phyloP scores from a whole-genome alignment of 2,329 filamentous ascomycete genomes.

The Raffaelea ambrosiae region DNA sequence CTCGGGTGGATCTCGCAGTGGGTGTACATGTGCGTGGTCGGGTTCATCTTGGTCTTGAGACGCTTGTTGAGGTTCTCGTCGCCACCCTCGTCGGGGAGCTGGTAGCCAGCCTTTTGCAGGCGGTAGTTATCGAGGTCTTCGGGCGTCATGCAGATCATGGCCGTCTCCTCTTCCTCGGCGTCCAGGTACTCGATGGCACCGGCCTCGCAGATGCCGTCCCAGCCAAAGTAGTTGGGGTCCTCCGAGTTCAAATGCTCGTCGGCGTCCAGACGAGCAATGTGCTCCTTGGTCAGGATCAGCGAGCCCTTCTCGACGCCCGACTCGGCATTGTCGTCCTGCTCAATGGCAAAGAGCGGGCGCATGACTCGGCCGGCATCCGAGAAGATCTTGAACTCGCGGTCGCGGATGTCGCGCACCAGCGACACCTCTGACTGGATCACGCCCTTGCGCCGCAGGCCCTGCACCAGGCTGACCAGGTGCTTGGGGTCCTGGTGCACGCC shows the following conservation, averaged over 20 bases:
- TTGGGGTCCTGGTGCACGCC: conserved; percentile 87
- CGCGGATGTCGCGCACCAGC: conserved; percentile 89
- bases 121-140: conserved; percentile 81
- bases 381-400: conserved; percentile 97
- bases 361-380: conserved; percentile 94
- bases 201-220: conserved; percentile 74
- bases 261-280: conserved; percentile 61
- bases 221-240: conserved; percentile 62
- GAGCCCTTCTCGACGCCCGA: conserved; percentile 51
- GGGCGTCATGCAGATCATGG: conserved; percentile 99
- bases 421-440: conserved; percentile 89
- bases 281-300: conserved; percentile 76
- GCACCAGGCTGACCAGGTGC: conserved; percentile 71
- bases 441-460: conserved; percentile 68
- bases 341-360: conserved; percentile 86
- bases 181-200: conserved; percentile 95
- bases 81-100: conserved; percentile 37
- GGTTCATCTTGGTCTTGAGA: conserved; percentile 80
- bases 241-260: conserved; percentile 56
- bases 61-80: conserved; percentile 75
- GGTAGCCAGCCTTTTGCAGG: conserved; percentile 42
- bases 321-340: conserved; percentile 73
- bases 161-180: conserved; percentile 94
- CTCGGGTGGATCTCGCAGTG: conserved; percentile 99
- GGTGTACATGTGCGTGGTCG: conserved; percentile 84